Percentiles rank a stretch among this genome's conserved stretches.
Evolutionary conservation across 768 basidiomycete species (phyloP).

Genomic region (Lactarius hengduanensis): DNA sequence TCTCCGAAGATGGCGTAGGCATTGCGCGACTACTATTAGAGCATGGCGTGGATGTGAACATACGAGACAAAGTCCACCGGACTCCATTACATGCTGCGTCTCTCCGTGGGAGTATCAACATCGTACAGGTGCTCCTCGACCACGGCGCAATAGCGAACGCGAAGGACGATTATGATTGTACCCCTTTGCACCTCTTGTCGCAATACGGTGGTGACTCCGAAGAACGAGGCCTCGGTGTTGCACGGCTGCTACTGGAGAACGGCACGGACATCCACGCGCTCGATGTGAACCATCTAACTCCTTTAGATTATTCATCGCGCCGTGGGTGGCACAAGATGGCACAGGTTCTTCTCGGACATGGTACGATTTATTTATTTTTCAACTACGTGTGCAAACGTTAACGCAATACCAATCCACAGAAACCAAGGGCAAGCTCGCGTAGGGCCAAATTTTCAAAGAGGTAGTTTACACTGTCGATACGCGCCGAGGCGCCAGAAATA

Average conservation of each 20-base stretch:
- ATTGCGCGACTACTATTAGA: background rate
- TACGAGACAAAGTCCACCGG: background rate
- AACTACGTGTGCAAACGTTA: background rate
- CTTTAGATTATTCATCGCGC: background rate
- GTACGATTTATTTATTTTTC: background rate
- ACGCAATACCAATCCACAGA: background rate
- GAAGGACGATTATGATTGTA: background rate
- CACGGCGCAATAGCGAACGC: background rate
- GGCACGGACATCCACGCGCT: background rate
- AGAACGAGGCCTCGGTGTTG: background rate
- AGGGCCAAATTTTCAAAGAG: background rate
- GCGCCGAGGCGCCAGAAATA: background rate
- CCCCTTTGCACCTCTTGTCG: background rate
- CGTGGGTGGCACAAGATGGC: background rate
- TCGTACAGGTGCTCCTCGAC: background rate
- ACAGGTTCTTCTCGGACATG: background rate
- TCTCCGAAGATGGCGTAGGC: background rate
- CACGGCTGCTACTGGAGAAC: background rate
- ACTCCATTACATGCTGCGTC: background rate
- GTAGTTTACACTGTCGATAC: background rate
- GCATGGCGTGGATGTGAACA: background rate
- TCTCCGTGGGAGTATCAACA: background rate
- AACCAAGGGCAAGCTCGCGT: background rate
- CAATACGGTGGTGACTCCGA: background rate
- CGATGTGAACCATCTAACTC: background rate